A percentile compares a stretch with the other conserved stretches of the same genome.
phyloP scores from a whole-genome alignment of 2,329 filamentous ascomycete species.

The Hypoxylon sp. region DNA sequence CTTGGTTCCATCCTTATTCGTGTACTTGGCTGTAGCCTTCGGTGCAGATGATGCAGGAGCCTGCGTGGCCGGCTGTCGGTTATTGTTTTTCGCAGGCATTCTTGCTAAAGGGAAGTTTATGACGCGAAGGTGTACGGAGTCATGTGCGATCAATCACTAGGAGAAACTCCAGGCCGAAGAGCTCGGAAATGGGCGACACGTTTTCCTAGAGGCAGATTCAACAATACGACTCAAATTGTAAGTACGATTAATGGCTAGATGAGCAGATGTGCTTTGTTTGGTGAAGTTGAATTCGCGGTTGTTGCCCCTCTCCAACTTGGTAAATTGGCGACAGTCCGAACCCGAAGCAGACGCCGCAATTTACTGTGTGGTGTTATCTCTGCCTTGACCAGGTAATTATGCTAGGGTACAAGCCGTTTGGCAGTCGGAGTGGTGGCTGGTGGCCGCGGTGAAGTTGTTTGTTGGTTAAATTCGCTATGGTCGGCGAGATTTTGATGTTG shows the following conservation, averaged over 20 bases:
- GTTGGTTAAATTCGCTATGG: conserved; percentile 14
- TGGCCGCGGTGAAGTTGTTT: conserved; percentile 28
- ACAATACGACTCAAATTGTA: conserved; percentile 7
- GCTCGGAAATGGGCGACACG: conserved; percentile 28
- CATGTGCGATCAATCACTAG: conserved; percentile 46
- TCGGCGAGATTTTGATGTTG: conserved; percentile 33
- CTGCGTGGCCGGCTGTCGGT: conserved; percentile 65
- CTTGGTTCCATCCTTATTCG: conserved; percentile 78
- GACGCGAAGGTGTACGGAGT: conserved; percentile 33
- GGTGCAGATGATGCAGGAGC: conserved; percentile 67
- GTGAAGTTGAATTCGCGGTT: conserved; percentile 24
- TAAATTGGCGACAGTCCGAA: conserved; percentile 43
- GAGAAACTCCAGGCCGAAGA: conserved; percentile 39
- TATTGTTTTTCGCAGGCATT: conserved; percentile 70
- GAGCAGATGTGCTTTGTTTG: conserved; percentile 24
- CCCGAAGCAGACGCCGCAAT: conserved; percentile 35
- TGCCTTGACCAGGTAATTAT: conserved; percentile 19
- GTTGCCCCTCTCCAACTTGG: conserved; percentile 42
- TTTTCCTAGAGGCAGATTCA: conserved; percentile 16
- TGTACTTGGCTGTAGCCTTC: conserved; percentile 72
- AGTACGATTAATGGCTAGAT: conserved; percentile 16
- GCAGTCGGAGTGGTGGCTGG: conserved; percentile 19
- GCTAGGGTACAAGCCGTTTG: conserved; percentile 9
- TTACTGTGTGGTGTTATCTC: conserved; percentile 15
- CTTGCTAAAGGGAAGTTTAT: conserved; percentile 40